These are phyloP conservation scores for Penicillium malachiteum DNA, from an alignment of 495 filamentous ascomycete genomes.

Conservation along the genomic window DNA sequence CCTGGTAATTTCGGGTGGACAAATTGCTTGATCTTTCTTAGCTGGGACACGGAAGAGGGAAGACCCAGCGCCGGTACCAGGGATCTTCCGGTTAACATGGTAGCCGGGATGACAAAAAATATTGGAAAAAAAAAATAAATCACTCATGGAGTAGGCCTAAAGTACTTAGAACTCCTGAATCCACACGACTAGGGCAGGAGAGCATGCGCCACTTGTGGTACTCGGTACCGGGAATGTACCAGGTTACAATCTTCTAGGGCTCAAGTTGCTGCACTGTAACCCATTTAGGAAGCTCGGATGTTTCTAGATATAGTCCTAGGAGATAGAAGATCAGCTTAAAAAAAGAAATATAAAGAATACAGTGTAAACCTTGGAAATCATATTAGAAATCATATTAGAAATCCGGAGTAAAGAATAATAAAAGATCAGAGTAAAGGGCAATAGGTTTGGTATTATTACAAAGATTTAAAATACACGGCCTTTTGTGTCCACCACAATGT, in stretches of 20 bases:
- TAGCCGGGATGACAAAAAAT: neutral
- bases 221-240: conserved; percentile 12
- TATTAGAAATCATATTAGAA: no score
- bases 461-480: no score
- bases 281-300: neutral
- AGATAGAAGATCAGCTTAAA: no score
- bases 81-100: conserved; percentile 16
- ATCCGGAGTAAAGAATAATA: no score
- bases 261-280: no score
- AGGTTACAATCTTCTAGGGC: neutral
- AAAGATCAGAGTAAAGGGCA: no score
- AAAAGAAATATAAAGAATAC: no score
- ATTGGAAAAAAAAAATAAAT: neutral
- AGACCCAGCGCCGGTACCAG: conserved; percentile 29
- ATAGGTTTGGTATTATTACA: neutral
- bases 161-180: neutral
- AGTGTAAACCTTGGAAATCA: no score
- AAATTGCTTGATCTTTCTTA: conserved; percentile 27
- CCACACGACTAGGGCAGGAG: conserved; percentile 13
- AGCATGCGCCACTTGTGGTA: conserved; percentile 18
- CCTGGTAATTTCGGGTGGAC: conserved; percentile 10
- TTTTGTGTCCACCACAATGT: neutral
- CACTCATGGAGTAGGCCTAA: neutral
- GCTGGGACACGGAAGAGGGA: conserved; percentile 25
- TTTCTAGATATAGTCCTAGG: no score